Evolutionary conservation across 345 rosid genomes (phyloP).

Genomic region (Clarkia xantiana): DNA sequence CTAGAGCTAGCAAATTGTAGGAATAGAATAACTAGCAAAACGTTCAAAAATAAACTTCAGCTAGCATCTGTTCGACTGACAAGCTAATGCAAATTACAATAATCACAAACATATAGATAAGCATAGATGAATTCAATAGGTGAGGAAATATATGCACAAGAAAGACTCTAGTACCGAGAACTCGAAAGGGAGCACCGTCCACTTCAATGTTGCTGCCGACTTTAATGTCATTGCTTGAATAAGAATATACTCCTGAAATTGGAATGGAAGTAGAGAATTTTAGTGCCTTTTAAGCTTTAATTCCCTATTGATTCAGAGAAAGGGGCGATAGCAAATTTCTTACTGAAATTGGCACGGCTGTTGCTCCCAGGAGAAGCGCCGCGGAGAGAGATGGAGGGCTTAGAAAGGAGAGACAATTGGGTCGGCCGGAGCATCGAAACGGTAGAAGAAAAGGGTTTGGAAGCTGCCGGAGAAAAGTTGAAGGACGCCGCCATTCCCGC

Average conservation of each 20-base stretch:
- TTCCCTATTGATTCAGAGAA: too few species aligned
- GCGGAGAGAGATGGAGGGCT: slow-evolving; percentile 23
- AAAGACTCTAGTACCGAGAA: slow-evolving; percentile 37
- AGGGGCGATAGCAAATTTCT: background rate
- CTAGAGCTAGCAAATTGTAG: too few species aligned
- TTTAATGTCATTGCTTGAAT: slow-evolving; percentile 77
- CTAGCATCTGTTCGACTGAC: too few species aligned
- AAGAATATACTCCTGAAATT: slow-evolving; percentile 43
- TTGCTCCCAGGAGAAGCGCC: slow-evolving; percentile 20
- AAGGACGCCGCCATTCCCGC: slow-evolving; percentile 6
- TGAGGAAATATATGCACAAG: background rate
- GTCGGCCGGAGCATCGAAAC: slow-evolving; percentile 15
- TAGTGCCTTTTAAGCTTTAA: background rate
- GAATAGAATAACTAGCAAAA: too few species aligned
- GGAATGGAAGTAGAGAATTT: background rate
- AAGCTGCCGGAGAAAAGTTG: slow-evolving; percentile 10
- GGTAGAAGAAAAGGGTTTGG: slow-evolving; percentile 9
- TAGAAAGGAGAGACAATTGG: slow-evolving; percentile 11
- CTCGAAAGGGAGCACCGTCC: slow-evolving; percentile 90
- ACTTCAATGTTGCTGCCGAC: slow-evolving; percentile 76
- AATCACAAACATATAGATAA: too few species aligned
- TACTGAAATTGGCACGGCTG: slow-evolving; percentile 29
- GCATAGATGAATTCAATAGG: background rate
- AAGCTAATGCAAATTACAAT: too few species aligned
- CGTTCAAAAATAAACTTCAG: too few species aligned